These are phyloP conservation scores for Termitomyces sp. DNA, from an alignment of 768 basidiomycete genomes.

Conservation along the genomic window DNA sequence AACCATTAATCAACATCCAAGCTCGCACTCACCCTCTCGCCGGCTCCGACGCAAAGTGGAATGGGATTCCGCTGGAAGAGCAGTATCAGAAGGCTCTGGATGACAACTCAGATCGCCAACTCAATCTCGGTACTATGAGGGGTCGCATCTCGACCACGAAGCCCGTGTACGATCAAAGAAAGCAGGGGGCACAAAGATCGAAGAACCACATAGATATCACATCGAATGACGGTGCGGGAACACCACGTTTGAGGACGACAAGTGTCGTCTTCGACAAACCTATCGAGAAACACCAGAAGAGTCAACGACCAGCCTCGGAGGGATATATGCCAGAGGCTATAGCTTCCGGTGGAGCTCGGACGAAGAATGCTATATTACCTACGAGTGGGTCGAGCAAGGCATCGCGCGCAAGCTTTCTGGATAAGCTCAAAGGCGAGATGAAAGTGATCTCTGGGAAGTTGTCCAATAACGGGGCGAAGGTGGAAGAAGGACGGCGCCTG, in stretches of 20 bases:
- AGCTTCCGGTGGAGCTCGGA: background rate
- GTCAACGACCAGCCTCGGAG: background rate
- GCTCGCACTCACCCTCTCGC: conserved; percentile 18
- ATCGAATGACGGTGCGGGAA: background rate
- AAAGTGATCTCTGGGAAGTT: conserved; percentile 37
- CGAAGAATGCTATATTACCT: background rate
- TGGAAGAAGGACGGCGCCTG: conserved; percentile 34
- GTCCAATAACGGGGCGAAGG: conserved; percentile 29
- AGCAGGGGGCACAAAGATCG: background rate
- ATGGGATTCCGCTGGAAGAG: conserved; percentile 16
- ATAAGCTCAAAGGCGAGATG: conserved; percentile 37
- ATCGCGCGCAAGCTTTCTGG: conserved; percentile 23
- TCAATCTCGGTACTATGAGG: background rate
- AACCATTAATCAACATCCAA: conserved; percentile 10
- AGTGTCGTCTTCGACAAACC: background rate
- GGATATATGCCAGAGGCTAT: background rate
- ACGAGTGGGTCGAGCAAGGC: background rate
- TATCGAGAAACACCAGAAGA: background rate
- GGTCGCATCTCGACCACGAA: background rate
- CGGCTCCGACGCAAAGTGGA: conserved; percentile 11
- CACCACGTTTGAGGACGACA: background rate
- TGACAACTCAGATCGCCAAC: conserved; percentile 12
- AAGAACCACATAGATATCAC: background rate
- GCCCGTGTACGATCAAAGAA: background rate
- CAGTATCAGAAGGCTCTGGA: conserved; percentile 17